phyloP scores from a whole-genome alignment of 73 alveolate genomes.

The Symbiodinium pilosum region DNA sequence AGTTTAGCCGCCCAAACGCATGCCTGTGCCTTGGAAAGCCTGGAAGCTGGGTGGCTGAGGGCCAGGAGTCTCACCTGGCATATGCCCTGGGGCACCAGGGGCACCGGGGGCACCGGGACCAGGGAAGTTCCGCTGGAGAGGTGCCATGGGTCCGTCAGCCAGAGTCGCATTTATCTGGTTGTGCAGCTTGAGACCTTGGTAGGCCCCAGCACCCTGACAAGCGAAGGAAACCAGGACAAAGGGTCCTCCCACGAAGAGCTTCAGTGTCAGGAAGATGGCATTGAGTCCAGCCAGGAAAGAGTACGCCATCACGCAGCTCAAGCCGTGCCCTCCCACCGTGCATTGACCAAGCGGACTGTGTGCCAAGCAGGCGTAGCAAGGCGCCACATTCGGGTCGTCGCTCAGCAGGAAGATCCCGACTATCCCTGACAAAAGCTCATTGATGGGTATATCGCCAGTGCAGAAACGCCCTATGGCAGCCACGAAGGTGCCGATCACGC shows the following conservation, averaged over 20 bases:
- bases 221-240: conserved; percentile 50
- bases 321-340: conserved; percentile 53
- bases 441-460: conserved; percentile 66
- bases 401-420: conserved; percentile 61
- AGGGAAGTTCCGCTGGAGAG: background rate
- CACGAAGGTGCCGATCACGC: conserved; percentile 82
- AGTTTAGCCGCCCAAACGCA: conserved; percentile 68
- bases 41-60: conserved; percentile 33
- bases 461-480: conserved; percentile 80
- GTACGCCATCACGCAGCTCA: conserved; percentile 59
- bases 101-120: conserved; percentile 24
- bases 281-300: conserved; percentile 59
- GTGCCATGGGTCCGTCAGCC: conserved; percentile 3
- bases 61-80: no score
- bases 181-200: conserved; percentile 55
- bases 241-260: conserved; percentile 51
- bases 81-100: background rate
- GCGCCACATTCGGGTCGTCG: conserved; percentile 88
- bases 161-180: conserved; percentile 25
- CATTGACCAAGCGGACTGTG: conserved; percentile 71
- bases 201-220: conserved; percentile 44
- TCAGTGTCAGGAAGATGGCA: conserved; percentile 57
- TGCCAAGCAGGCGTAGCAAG: conserved; percentile 77
- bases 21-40: conserved; percentile 73
- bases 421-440: conserved; percentile 20